A percentile compares a stretch with the other conserved stretches of the same genome.
Conservation (phyloP, 805 yeast genomes). For the Cyberlindnera japonica region DNA sequence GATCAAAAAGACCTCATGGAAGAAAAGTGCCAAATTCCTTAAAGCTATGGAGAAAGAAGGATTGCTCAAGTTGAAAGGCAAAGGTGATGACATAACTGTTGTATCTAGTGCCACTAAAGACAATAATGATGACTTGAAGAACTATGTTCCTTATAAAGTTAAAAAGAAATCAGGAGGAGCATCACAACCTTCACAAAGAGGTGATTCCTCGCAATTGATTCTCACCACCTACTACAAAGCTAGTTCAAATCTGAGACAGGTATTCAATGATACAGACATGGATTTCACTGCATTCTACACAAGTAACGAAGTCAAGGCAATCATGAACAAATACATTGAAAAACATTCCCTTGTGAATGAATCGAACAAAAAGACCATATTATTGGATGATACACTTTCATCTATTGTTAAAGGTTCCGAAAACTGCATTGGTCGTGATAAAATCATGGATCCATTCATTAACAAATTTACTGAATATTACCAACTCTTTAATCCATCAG, state of each 20-base stretch:
- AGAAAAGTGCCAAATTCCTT: constrained; percentile 78
- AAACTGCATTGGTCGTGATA: constrained; percentile 31
- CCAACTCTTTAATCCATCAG: constrained; percentile 37
- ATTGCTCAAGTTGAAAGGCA: constrained; percentile 70
- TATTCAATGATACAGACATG: constrained; percentile 42
- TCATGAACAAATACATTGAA: constrained; percentile 55
- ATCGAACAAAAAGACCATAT: constrained; percentile 50
- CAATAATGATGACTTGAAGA: constrained; percentile 45
- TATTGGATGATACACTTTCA: constrained; percentile 52
- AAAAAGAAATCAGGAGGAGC: constrained; percentile 23
- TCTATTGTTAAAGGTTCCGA: constrained; percentile 35
- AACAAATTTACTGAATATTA: constrained; percentile 46
- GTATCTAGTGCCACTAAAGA: constrained; percentile 44
- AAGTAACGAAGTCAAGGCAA: constrained; percentile 47
- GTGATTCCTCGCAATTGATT: constrained; percentile 31
- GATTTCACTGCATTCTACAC: constrained; percentile 44
- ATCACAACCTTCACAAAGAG: constrained; percentile 18
- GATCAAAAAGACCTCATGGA: constrained; percentile 83
- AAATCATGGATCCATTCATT: constrained; percentile 40
- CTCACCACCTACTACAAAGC: constrained; percentile 61
- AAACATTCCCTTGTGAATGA: constrained; percentile 46
- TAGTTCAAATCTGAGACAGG: constrained; percentile 41
- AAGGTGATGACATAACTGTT: constrained; percentile 74
- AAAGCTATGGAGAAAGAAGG: constrained; percentile 82
- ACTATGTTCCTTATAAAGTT: constrained; percentile 61